Percentiles rank a stretch among this genome's conserved stretches.
Conservation (phyloP, 179 eudicot species). For the Drosera spatulata region DNA sequence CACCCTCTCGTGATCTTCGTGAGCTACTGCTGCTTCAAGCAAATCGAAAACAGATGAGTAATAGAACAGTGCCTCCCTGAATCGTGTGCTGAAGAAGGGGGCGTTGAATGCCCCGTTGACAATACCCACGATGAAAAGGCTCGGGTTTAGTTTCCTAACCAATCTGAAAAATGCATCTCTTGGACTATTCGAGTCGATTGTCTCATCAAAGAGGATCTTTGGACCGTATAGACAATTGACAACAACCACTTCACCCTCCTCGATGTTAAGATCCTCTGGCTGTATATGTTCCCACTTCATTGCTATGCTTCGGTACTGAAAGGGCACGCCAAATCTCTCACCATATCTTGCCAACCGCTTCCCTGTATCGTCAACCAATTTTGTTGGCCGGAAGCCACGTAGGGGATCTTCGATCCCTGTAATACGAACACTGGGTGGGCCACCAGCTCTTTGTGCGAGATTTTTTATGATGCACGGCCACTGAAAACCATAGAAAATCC, state of each 20-base stretch:
- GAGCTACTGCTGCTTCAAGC: slow-evolving; percentile 23
- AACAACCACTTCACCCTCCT: slow-evolving; percentile 29
- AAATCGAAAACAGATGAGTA: slow-evolving; percentile 30
- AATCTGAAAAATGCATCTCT: slow-evolving; percentile 31
- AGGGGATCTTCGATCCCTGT: slow-evolving; percentile 53
- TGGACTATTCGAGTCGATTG: slow-evolving; percentile 24
- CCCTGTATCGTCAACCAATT: slow-evolving; percentile 50
- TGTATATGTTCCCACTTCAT: slow-evolving; percentile 42
- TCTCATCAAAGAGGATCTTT: slow-evolving; percentile 40
- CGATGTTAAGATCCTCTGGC: slow-evolving; percentile 35
- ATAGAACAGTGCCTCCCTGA: slow-evolving; percentile 30
- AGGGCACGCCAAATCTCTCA: slow-evolving; percentile 43
- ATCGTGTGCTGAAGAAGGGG: slow-evolving; percentile 37
- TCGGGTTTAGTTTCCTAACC: slow-evolving; percentile 26
- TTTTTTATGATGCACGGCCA: slow-evolving; percentile 52
- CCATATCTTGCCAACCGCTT: slow-evolving; percentile 38
- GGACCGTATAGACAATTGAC: slow-evolving; percentile 42
- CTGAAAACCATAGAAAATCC: slow-evolving; percentile 50
- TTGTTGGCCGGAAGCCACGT: slow-evolving; percentile 50
- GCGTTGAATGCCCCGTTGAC: slow-evolving; percentile 31
- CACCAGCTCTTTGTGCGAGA: slow-evolving; percentile 26
- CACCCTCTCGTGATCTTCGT: slow-evolving; percentile 21
- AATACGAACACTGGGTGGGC: slow-evolving; percentile 47
- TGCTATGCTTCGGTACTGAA: slow-evolving; percentile 42
- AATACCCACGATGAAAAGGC: slow-evolving; percentile 26